Evolutionary conservation across 495 filamentous ascomycete species (phyloP).

Genomic region (Penicillium atrosanguineum): DNA sequence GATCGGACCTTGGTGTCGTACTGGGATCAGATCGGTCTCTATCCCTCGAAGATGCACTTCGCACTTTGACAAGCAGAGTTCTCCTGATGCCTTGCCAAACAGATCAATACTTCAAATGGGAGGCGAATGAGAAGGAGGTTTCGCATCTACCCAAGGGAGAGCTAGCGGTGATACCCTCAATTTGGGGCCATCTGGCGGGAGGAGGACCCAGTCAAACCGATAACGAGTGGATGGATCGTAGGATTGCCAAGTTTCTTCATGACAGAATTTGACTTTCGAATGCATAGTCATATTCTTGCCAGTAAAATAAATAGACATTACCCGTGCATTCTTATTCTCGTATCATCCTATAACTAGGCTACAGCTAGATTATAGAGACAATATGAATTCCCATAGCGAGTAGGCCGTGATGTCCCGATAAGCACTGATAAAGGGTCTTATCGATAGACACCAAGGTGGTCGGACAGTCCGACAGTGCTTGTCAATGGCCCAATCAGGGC

Average conservation of each 20-base stretch:
- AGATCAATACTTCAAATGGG: conserved; percentile 65
- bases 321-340: no score
- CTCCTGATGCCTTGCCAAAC: conserved; percentile 59
- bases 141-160: conserved; percentile 47
- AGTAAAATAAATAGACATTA: no score
- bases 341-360: no score
- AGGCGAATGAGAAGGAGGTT: conserved; percentile 54
- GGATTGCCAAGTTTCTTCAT: conserved; percentile 39
- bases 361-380: no score
- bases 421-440: background rate
- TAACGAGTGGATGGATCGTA: conserved; percentile 57
- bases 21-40: conserved; percentile 40
- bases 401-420: background rate
- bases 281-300: no score
- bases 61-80: conserved; percentile 52
- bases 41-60: conserved; percentile 51
- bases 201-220: conserved; percentile 54
- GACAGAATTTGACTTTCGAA: background rate
- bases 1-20: conserved; percentile 52
- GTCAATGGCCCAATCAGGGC: background rate
- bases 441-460: background rate
- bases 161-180: conserved; percentile 50
- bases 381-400: no score
- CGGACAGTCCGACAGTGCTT: conserved; percentile 14
- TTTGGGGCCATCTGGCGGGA: conserved; percentile 62